These are phyloP conservation scores for Polymyxa betae DNA, from an alignment of 208 protist genomes.

Conservation along the genomic window DNA sequence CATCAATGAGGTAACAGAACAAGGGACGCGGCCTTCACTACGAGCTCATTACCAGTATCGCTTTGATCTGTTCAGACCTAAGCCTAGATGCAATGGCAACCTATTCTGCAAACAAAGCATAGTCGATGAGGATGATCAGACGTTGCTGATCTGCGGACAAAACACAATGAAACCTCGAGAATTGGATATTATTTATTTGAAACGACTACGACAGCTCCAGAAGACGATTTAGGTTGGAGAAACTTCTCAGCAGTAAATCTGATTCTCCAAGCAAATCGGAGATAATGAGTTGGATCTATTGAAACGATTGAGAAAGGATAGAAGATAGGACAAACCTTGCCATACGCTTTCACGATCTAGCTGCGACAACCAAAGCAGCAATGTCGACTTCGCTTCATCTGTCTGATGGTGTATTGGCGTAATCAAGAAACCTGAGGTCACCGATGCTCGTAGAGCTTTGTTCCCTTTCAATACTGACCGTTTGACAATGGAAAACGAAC, in stretches of 20 bases:
- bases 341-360: constrained; percentile 30
- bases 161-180: too few relatives aligned
- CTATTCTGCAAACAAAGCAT: too few relatives aligned
- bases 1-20: too few relatives aligned
- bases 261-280: constrained; percentile 25
- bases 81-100: too few relatives aligned
- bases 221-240: too few relatives aligned
- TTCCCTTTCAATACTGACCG: neutral
- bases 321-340: neutral
- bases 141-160: too few relatives aligned
- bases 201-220: too few relatives aligned
- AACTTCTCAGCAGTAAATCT: neutral
- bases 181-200: too few relatives aligned
- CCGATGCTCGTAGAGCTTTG: neutral
- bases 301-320: neutral
- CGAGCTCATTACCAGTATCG: too few relatives aligned
- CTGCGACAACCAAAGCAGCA: constrained; percentile 18
- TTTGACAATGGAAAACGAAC: constrained; percentile 11
- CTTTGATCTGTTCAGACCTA: too few relatives aligned
- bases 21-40: too few relatives aligned
- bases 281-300: neutral
- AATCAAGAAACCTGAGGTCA: constrained; percentile 18
- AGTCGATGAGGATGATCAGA: too few relatives aligned
- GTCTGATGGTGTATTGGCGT: neutral
- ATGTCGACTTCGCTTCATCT: neutral